phyloP scores from a whole-genome alignment of 306 rosid species.

The Mucuna pruriens region DNA sequence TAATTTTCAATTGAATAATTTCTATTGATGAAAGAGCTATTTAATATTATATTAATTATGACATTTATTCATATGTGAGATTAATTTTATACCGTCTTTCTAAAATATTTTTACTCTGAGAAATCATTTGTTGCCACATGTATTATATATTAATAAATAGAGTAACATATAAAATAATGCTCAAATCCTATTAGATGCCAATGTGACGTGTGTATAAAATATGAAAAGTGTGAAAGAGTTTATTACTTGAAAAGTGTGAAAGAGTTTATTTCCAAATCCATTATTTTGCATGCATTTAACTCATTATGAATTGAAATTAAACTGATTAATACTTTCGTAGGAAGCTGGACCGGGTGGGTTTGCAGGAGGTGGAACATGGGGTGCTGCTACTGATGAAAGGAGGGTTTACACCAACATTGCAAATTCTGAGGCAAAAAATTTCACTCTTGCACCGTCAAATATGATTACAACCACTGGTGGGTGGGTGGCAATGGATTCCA shows the following conservation, averaged over 20 bases:
- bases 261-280: not conserved
- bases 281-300: not conserved
- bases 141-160: too few relatives aligned
- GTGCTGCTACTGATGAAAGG: conserved; percentile 66
- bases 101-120: too few relatives aligned
- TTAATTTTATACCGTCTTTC: too few relatives aligned
- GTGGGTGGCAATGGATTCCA: conserved; percentile 74
- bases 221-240: too few relatives aligned
- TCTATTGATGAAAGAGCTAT: not conserved
- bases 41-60: not conserved
- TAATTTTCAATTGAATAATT: not conserved
- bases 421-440: conserved; percentile 50
- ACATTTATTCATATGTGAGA: too few relatives aligned
- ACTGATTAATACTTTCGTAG: conserved; percentile 24
- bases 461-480: conserved; percentile 56
- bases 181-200: too few relatives aligned
- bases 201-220: too few relatives aligned
- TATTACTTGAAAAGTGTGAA: not conserved
- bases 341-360: conserved; percentile 73
- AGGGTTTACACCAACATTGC: conserved; percentile 65
- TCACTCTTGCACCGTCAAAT: conserved; percentile 61
- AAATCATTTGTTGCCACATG: too few relatives aligned
- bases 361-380: conserved; percentile 71
- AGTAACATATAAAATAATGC: too few relatives aligned
- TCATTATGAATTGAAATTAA: not conserved